Evolutionary conservation across 306 rosid genomes (phyloP).

Genomic region (peach (Prunus persica)): Prunus_persica_NCBIv2 NC_034014.1:24261001-24261500

Average conservation of each 20-base stretch:
- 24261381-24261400: constrained; percentile 11
- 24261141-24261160: constrained; percentile 23
- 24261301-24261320: neutral
- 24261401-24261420: constrained; percentile 40
- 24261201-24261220: constrained; percentile 44
- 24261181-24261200: constrained; percentile 45
- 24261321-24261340: constrained; percentile 4
- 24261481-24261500: constrained; percentile 68
- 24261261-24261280: constrained; percentile 48
- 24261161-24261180: constrained; percentile 17
- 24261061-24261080: neutral
- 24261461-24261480: constrained; percentile 53
- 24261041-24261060: constrained; percentile 10
- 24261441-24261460: constrained; percentile 51
- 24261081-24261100: neutral
- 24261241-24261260: constrained; percentile 56
- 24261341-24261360: constrained; percentile 16
- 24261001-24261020: neutral
- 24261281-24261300: constrained; percentile 19
- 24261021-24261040: neutral
- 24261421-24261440: constrained; percentile 44
- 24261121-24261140: constrained; percentile 36
- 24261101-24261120: constrained; percentile 8
- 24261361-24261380: constrained; percentile 22
- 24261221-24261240: constrained; percentile 16